Base-by-base conservation (phyloP, 169 alveolate genomes). In the Theileria equi region DNA sequence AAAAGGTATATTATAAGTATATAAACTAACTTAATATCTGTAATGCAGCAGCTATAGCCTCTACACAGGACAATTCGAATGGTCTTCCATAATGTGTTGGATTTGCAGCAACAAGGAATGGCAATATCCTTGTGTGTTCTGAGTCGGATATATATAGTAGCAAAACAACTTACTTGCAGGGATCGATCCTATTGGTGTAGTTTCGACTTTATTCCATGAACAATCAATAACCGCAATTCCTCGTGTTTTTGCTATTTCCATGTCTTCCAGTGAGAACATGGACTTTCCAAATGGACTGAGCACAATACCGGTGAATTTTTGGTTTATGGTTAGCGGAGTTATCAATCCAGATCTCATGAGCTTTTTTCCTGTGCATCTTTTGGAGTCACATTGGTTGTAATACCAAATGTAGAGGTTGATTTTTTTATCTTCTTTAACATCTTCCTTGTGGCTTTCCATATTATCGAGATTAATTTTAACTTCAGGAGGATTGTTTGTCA, bases 141-240 rank as follows among this genome's bases (percentile, higher is more conserved):
- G 74, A 0, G 11, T 21, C 2, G 13, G 25, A 17, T 43, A 13
- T 41, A 11, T 5, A 28, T 13, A 62, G 4, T n/a, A 4, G 35
- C 43, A 36, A 13, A 34, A 1, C 21, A 54, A 7, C 35, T 21
- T 61, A 61, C 85, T 41, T 19, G 58, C 74, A 49, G 79, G 43
- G 38, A 40, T 17, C 82, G 40, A 88, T 78, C 32, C 81, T 79
- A 29, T 77, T 86, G 53, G 84, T 84, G 63, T 88, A 88, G 88
- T 88, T 31, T 80, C 92, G 29, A 94, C 90, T 63, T 89, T 83
- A 36, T 93, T 93, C 98, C 98, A 95, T 45, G 98, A 94, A 50
- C 98, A 95, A 84, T 95, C 98, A 29, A 95, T 92, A 8, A 94
- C 98, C 57, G 95, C 93, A 13, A 95, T 67, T 11, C 98, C 98